These are phyloP conservation scores for Podospora didyma DNA, from an alignment of 495 filamentous ascomycete species.

Conservation along the genomic window DNA sequence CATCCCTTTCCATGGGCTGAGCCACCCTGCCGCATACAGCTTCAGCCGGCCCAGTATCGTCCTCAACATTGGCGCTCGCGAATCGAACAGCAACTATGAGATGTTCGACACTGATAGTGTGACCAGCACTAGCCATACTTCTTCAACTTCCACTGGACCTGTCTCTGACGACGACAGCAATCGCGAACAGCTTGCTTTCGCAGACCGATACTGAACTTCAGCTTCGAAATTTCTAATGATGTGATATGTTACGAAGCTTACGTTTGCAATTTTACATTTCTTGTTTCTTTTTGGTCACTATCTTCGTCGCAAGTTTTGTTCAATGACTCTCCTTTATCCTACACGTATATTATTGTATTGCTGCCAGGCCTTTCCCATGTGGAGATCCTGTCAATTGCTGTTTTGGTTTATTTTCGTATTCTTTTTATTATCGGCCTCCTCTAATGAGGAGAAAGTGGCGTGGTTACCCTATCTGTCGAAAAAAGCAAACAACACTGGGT, in stretches of 20 bases:
- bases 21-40: slow-evolving; percentile 25
- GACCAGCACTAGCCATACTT: slow-evolving; percentile 25
- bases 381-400: too few relatives aligned
- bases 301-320: too few relatives aligned
- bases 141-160: slow-evolving; percentile 32
- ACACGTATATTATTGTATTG: too few relatives aligned
- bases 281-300: too few relatives aligned
- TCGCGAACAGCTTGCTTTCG: slow-evolving; percentile 33
- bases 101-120: slow-evolving; percentile 46
- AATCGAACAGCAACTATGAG: slow-evolving; percentile 32
- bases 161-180: slow-evolving; percentile 42
- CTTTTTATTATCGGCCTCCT: too few relatives aligned
- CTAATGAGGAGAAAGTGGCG: too few relatives aligned
- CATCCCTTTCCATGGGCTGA: slow-evolving; percentile 17
- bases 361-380: too few relatives aligned
- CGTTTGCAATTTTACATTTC: background rate
- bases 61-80: slow-evolving; percentile 12
- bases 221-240: background rate
- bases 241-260: background rate
- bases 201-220: slow-evolving; percentile 23
- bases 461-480: too few relatives aligned
- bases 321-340: too few relatives aligned
- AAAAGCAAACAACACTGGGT: too few relatives aligned
- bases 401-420: too few relatives aligned
- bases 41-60: slow-evolving; percentile 20